Conservation (phyloP, 768 basidiomycete species). For the Favolaschia claudopus region DNA sequence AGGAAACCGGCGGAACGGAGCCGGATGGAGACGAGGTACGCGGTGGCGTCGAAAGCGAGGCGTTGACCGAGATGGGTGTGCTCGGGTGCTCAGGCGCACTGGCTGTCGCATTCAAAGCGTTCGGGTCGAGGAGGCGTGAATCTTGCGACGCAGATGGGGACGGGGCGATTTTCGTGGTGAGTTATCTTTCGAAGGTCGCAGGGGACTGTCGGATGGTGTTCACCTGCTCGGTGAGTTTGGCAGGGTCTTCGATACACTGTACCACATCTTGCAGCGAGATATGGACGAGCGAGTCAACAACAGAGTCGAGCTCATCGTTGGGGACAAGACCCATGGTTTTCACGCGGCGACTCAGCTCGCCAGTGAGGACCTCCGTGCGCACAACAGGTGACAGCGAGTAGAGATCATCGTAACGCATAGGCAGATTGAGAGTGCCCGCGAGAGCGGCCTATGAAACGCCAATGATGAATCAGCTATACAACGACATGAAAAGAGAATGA, state of each 20-base stretch:
- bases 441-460: constrained; percentile 69
- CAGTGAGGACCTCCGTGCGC: constrained; percentile 84
- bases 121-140: constrained; percentile 72
- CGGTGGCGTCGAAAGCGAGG: constrained; percentile 81
- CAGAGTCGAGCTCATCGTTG: constrained; percentile 60
- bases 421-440: constrained; percentile 77
- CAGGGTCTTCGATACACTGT: constrained; percentile 74
- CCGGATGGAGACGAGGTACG: constrained; percentile 84
- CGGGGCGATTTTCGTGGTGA: constrained; percentile 60
- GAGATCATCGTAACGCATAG: constrained; percentile 89
- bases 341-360: constrained; percentile 81
- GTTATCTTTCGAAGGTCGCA: constrained; percentile 44
- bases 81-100: constrained; percentile 92
- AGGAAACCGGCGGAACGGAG: constrained; percentile 61
- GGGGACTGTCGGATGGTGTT: constrained; percentile 43
- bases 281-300: constrained; percentile 77
- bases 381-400: constrained; percentile 86
- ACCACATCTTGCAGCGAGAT: constrained; percentile 81
- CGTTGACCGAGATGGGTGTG: constrained; percentile 81
- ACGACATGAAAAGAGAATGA: neutral
- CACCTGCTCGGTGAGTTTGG: constrained; percentile 72
- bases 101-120: constrained; percentile 73
- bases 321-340: constrained; percentile 63
- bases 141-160: constrained; percentile 69
- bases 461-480: constrained; percentile 15